phyloP scores from a whole-genome alignment of 768 basidiomycete genomes.

The Termitomyces sp. region DNA sequence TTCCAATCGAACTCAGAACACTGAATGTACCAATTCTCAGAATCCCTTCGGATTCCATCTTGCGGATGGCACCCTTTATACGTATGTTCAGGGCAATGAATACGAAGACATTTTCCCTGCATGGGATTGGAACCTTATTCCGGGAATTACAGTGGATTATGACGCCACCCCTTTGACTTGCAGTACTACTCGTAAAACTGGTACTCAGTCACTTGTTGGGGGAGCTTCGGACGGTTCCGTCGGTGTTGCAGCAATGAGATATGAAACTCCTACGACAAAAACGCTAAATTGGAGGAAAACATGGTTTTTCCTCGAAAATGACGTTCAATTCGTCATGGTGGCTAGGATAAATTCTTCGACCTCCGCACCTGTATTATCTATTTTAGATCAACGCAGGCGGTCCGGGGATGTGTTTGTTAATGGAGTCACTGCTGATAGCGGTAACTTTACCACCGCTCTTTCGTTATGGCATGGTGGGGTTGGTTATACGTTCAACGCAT shows the following conservation, averaged over 20 bases:
- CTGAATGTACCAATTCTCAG: conserved; percentile 60
- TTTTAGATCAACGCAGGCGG: conserved; percentile 60
- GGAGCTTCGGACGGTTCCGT: conserved; percentile 53
- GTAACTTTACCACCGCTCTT: conserved; percentile 14
- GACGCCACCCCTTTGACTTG: conserved; percentile 50
- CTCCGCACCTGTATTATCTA: conserved; percentile 47
- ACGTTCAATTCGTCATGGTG: conserved; percentile 60
- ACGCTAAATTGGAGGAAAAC: conserved; percentile 60
- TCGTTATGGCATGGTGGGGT: conserved; percentile 63
- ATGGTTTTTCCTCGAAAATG: conserved; percentile 70
- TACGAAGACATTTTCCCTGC: conserved; percentile 70
- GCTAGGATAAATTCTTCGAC: conserved; percentile 42
- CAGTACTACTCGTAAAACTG: conserved; percentile 31
- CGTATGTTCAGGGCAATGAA: conserved; percentile 60
- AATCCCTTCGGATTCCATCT: conserved; percentile 71
- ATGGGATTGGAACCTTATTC: conserved; percentile 79
- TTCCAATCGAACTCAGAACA: conserved; percentile 53
- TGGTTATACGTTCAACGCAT: conserved; percentile 49
- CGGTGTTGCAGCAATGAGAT: conserved; percentile 62
- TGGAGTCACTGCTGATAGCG: conserved; percentile 16
- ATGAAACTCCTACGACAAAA: conserved; percentile 56
- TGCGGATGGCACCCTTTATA: conserved; percentile 59
- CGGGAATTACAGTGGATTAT: conserved; percentile 67
- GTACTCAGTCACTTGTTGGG: conserved; percentile 58
- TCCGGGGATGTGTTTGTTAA: conserved; percentile 44